Conservation (phyloP, 2,329 filamentous ascomycete species). For the Periconia macrospinosa region DNA sequence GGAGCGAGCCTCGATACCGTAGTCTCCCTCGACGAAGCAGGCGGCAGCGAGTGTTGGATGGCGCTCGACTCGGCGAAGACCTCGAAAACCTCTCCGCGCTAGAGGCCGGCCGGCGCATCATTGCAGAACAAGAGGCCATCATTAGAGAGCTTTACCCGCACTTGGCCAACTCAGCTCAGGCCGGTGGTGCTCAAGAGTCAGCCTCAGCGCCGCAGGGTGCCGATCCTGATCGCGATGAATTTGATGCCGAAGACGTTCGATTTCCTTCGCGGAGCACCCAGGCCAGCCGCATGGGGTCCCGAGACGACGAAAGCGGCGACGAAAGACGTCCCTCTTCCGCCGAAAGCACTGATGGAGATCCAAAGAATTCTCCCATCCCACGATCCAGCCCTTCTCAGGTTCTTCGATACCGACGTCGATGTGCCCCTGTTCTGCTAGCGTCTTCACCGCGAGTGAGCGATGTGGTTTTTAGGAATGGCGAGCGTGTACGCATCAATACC, state of each 20-base stretch:
- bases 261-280: conserved; percentile 29
- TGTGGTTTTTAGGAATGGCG: conserved; percentile 47
- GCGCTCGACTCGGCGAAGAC: conserved; percentile 30
- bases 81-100: conserved; percentile 33
- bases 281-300: conserved; percentile 17
- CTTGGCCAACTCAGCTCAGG: conserved; percentile 29
- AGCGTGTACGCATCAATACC: conserved; percentile 49
- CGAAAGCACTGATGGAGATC: conserved; percentile 23
- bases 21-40: conserved; percentile 50
- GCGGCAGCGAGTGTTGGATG: conserved; percentile 41
- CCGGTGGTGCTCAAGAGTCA: conserved; percentile 11
- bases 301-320: conserved; percentile 18
- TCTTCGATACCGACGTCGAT: conserved; percentile 51
- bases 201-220: conserved; percentile 10
- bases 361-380: conserved; percentile 35
- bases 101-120: conserved; percentile 41
- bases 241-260: conserved; percentile 42
- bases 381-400: conserved; percentile 38
- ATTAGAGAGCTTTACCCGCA: conserved; percentile 51
- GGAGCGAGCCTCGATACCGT: conserved; percentile 51
- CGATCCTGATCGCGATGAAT: conserved; percentile 40
- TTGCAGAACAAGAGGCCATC: conserved; percentile 53
- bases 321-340: conserved; percentile 21
- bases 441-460: conserved; percentile 50
- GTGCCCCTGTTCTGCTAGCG: conserved; percentile 49